Evolutionary conservation across 2,329 filamentous ascomycete genomes (phyloP).

Genomic region (Hirsutella rhossiliensis): DNA sequence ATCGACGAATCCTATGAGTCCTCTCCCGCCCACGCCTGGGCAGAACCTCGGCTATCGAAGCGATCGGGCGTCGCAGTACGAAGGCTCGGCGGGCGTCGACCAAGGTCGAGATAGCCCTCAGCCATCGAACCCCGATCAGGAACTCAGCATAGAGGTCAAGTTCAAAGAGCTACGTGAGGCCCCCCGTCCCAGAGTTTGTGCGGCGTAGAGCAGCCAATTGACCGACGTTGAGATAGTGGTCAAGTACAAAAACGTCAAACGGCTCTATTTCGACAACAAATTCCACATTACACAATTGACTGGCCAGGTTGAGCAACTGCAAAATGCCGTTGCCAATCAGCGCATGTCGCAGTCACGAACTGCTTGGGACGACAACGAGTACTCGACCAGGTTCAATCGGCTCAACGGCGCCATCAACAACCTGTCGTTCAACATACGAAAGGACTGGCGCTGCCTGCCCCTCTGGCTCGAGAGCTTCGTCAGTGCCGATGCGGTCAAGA

Average conservation of each 20-base stretch:
- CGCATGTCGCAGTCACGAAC: slow-evolving; percentile 89
- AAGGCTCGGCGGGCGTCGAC: slow-evolving; percentile 26
- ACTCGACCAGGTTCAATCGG: slow-evolving; percentile 75
- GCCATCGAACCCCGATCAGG: slow-evolving; percentile 31
- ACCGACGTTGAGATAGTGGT: slow-evolving; percentile 43
- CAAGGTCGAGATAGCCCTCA: slow-evolving; percentile 46
- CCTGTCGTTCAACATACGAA: slow-evolving; percentile 88
- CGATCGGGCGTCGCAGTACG: slow-evolving; percentile 29
- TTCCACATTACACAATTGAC: slow-evolving; percentile 81
- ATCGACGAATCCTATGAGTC: slow-evolving; percentile 29
- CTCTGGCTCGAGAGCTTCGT: slow-evolving; percentile 68
- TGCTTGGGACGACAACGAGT: slow-evolving; percentile 90
- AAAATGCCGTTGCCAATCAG: slow-evolving; percentile 96
- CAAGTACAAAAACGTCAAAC: slow-evolving; percentile 98
- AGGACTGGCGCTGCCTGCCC: slow-evolving; percentile 79
- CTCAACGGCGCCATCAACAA: slow-evolving; percentile 92
- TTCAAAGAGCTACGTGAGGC: slow-evolving; percentile 45
- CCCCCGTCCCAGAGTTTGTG: slow-evolving; percentile 1
- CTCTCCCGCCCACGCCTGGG: slow-evolving; percentile 25
- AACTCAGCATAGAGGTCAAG: slow-evolving; percentile 37
- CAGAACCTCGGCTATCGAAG: slow-evolving; percentile 26
- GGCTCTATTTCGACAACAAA: slow-evolving; percentile 93
- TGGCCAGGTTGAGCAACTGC: slow-evolving; percentile 80
- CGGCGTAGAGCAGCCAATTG: background rate
- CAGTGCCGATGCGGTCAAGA: slow-evolving; percentile 73